Conservation (phyloP, 163 green algal species). For the Chlamydomonas reinhardtii region DNA sequence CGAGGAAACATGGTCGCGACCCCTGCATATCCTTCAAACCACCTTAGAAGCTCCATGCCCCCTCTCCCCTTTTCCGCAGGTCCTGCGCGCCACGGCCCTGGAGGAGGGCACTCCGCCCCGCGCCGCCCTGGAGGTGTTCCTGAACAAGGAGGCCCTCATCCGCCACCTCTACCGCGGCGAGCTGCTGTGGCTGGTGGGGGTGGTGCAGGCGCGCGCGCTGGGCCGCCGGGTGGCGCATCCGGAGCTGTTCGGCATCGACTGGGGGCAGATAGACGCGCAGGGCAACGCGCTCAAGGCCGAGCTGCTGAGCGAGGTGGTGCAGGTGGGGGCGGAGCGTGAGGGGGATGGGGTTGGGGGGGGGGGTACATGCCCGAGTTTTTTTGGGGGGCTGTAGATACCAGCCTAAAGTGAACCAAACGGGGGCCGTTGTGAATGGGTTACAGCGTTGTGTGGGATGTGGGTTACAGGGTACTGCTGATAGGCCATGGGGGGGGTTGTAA, state of each 20-base stretch:
- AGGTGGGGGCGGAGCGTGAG: background rate
- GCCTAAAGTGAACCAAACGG: no score
- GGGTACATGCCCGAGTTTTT: no score
- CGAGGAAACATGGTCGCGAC: no score
- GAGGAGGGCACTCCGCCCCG: slow-evolving; percentile 20
- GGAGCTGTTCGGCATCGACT: slow-evolving; percentile 56
- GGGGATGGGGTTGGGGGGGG: no score
- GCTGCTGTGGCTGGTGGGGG: slow-evolving; percentile 53
- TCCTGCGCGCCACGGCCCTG: slow-evolving; percentile 15
- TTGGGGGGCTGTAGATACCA: no score
- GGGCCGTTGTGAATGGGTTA: no score
- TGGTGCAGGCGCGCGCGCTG: slow-evolving; percentile 52
- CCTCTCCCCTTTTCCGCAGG: no score
- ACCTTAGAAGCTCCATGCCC: no score
- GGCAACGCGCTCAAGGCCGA: slow-evolving; percentile 56
- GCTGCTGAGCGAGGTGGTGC: slow-evolving; percentile 32
- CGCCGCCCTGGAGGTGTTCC: slow-evolving; percentile 36
- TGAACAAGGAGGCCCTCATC: slow-evolving; percentile 49
- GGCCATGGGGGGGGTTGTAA: no score
- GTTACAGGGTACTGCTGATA: no score
- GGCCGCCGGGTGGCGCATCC: slow-evolving; percentile 30
- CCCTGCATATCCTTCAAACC: no score
- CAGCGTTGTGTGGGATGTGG: no score
- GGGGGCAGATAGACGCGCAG: slow-evolving; percentile 45
- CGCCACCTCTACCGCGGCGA: slow-evolving; percentile 54